phyloP scores from a whole-genome alignment of 2,329 filamentous ascomycete genomes.

The Phialocephala subalpina region DNA sequence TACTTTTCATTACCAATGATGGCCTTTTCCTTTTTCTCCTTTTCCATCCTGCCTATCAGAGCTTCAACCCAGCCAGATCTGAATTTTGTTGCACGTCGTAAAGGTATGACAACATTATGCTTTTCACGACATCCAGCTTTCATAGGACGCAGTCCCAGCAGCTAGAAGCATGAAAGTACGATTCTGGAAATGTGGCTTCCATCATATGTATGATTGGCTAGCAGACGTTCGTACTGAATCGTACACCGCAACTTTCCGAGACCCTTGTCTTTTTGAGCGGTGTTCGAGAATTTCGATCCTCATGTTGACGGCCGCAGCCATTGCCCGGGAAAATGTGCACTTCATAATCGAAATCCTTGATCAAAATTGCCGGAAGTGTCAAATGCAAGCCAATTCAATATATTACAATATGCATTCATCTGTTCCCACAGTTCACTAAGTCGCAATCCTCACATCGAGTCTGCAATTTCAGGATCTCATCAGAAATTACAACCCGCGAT shows the following conservation, averaged over 20 bases:
- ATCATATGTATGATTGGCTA: not conserved
- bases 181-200: not conserved
- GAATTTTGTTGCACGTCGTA: constrained; percentile 1
- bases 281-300: not conserved
- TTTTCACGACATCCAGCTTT: not conserved
- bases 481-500: not conserved
- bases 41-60: not conserved
- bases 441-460: not conserved
- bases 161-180: not conserved
- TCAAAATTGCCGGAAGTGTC: too few species aligned
- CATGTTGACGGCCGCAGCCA: too few species aligned
- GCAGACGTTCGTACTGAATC: not conserved
- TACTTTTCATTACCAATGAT: too few species aligned
- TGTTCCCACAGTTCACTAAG: not conserved
- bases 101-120: constrained; percentile 6
- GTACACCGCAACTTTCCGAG: not conserved
- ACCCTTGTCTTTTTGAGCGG: not conserved
- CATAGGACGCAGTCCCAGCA: not conserved
- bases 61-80: not conserved
- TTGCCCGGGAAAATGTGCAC: too few species aligned
- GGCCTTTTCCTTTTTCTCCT: not conserved
- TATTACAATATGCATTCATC: not conserved
- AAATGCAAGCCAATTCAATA: not conserved
- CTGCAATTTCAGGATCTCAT: not conserved
- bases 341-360: too few species aligned